Base-by-base conservation (phyloP, 305 asterid species). In the Fraxinus angustifolia region DNA sequence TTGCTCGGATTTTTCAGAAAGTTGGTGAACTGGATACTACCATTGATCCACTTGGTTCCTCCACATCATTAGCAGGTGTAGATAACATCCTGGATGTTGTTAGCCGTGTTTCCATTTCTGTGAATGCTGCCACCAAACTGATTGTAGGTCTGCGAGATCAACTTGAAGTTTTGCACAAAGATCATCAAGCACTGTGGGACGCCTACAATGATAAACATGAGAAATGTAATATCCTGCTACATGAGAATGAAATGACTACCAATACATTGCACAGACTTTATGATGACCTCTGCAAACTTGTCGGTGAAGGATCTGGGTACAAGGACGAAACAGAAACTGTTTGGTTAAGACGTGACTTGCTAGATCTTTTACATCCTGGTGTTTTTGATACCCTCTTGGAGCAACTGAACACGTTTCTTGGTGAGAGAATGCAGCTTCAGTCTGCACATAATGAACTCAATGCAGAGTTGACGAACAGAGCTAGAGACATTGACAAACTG, bases 361-460 rank as follows among this genome's bases (percentile, higher is more conserved):
- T 83, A 14, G 92, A 91, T 89, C 90, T 88, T 77, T 83, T 86
- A 83, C 88, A 89, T 86, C 85, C 86, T 78, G 87, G 88, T 83
- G 87, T 78, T 80, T 90, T 83, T 74, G 81, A 80, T 82, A 73
- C 81, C 80, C 88, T 91, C 76, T 84, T 94, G 84, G 90, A 87
- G 76, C 90, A 91, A 72, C 83, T 96, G 87, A 89, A 78, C 82
- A 75, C 36, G 42, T 77, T 88, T 78, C 85, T 81, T 68, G 88
- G 86, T 76, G 94, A 93, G 89, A 89, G 88, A 82, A 84, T 84
- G 86, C 87, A 83, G 78, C 90, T 92, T 79, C 90, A 91, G 85
- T 85, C 91, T 83, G 88, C 85, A 76, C 89, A 89, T 83, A 84
- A 82, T 79, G 87, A 85, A 79, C 95, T 91, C 83, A 87, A 82